phyloP scores from a whole-genome alignment of 805 yeast genomes.

The Wickerhamiella lipophila region DNA sequence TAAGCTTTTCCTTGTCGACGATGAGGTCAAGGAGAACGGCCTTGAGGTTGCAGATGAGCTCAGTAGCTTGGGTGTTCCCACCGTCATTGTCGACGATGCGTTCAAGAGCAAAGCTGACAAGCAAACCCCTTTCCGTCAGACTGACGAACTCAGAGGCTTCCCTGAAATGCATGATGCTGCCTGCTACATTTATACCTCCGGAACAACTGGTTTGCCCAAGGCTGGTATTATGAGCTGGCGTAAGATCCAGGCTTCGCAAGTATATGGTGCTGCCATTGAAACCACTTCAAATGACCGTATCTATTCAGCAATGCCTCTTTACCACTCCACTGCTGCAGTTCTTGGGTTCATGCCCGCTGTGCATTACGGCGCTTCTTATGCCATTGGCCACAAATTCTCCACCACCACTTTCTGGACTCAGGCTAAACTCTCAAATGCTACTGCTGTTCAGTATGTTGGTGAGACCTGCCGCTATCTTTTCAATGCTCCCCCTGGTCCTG shows the following conservation, averaged over 20 bases:
- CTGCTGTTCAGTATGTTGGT: conserved; percentile 86
- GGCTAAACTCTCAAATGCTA: conserved; percentile 54
- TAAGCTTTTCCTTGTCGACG: conserved; percentile 58
- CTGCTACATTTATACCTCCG: conserved; percentile 75
- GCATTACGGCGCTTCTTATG: conserved; percentile 58
- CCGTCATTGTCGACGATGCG: conserved; percentile 30
- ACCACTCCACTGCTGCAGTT: conserved; percentile 88
- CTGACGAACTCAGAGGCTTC: conserved; percentile 41
- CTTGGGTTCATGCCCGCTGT: conserved; percentile 65
- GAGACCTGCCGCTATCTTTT: conserved; percentile 82
- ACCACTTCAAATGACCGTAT: conserved; percentile 44
- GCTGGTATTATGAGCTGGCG: conserved; percentile 91
- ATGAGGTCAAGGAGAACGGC: conserved; percentile 46
- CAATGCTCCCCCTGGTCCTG: conserved; percentile 49
- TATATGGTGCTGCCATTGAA: conserved; percentile 59
- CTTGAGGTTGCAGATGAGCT: conserved; percentile 38
- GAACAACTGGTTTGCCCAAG: conserved; percentile 90
- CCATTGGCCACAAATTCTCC: conserved; percentile 70
- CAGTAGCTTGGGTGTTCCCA: conserved; percentile 16
- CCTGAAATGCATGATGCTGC: conserved; percentile 52
- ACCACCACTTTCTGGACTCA: conserved; percentile 84
- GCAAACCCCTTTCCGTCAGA: conserved; percentile 36
- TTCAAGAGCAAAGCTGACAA: conserved; percentile 32
- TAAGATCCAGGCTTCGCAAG: conserved; percentile 58
- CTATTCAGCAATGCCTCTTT: conserved; percentile 88